Percentiles rank a stretch among this genome's conserved stretches.
Evolutionary conservation across 495 filamentous ascomycete species (phyloP).

Genomic region (Xylaria intraflava): DNA sequence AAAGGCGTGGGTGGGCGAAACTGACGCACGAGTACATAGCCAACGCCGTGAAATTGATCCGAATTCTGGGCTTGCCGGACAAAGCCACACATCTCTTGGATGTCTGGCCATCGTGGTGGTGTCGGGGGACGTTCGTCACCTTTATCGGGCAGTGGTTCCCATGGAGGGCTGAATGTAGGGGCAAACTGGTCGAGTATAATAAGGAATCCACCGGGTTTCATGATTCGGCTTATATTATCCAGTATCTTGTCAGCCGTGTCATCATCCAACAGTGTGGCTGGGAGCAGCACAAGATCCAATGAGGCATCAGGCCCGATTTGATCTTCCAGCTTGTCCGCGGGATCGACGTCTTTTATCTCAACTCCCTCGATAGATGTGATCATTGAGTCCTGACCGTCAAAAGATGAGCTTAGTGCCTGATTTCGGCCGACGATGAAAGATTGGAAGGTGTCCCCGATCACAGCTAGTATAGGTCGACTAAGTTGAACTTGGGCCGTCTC

Average conservation of each 20-base stretch:
- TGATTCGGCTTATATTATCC: constrained; percentile 21
- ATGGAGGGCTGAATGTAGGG: not conserved
- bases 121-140: constrained; percentile 4
- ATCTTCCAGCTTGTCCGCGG: constrained; percentile 8
- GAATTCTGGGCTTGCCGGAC: constrained; percentile 16
- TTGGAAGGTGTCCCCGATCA: constrained; percentile 28
- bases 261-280: constrained; percentile 25
- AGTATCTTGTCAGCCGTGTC: constrained; percentile 7
- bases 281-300: constrained; percentile 36
- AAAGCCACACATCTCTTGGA: constrained; percentile 33
- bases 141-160: not conserved
- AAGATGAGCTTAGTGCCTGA: not conserved
- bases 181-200: constrained; percentile 24
- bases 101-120: constrained; percentile 28
- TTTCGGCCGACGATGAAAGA: constrained; percentile 23
- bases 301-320: constrained; percentile 9
- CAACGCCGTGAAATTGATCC: constrained; percentile 23
- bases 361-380: not conserved
- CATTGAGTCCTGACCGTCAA: not conserved
- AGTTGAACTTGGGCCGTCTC: constrained; percentile 24
- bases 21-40: constrained; percentile 34
- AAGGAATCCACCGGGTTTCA: constrained; percentile 38
- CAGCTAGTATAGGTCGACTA: constrained; percentile 25
- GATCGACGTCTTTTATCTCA: constrained; percentile 16
- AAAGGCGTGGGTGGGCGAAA: constrained; percentile 4